phyloP scores from a whole-genome alignment of 305 asterid genomes.

The Fraxinus xanthoxyloides region DNA sequence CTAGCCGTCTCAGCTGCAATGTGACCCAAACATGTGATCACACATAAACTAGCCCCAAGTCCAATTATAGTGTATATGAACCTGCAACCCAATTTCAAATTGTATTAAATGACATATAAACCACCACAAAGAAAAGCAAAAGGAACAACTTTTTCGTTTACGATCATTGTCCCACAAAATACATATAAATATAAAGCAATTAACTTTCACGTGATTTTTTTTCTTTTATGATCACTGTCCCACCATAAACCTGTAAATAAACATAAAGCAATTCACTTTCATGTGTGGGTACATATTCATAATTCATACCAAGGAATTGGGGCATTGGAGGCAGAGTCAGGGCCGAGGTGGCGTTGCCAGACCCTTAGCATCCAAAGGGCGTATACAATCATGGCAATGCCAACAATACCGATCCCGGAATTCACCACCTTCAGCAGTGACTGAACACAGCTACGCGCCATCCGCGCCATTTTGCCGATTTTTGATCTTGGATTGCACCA shows the following conservation, averaged over 20 bases:
- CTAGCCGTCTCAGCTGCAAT: conserved; percentile 87
- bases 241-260: not conserved
- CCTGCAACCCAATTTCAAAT: conserved; percentile 45
- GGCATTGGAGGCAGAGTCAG: conserved; percentile 23
- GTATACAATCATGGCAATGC: conserved; percentile 68
- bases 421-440: conserved; percentile 67
- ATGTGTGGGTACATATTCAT: not conserved
- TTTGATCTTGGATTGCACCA: not conserved
- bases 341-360: conserved; percentile 55
- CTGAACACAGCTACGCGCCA: conserved; percentile 70
- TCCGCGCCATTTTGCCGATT: conserved; percentile 47
- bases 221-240: not conserved
- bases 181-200: not conserved
- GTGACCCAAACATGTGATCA: conserved; percentile 79
- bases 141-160: not conserved
- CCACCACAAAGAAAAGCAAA: not conserved
- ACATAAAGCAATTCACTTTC: not conserved
- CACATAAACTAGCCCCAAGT: conserved; percentile 57
- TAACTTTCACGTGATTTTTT: not conserved
- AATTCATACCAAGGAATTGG: conserved; percentile 42
- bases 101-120: not conserved
- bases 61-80: conserved; percentile 76
- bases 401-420: conserved; percentile 71
- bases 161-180: not conserved
- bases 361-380: conserved; percentile 82